Percentiles rank a stretch among this genome's conserved stretches.
These are phyloP conservation scores for Spinacia oleracea DNA, from an alignment of 179 eudicot species.

Conservation along the genomic window DNA sequence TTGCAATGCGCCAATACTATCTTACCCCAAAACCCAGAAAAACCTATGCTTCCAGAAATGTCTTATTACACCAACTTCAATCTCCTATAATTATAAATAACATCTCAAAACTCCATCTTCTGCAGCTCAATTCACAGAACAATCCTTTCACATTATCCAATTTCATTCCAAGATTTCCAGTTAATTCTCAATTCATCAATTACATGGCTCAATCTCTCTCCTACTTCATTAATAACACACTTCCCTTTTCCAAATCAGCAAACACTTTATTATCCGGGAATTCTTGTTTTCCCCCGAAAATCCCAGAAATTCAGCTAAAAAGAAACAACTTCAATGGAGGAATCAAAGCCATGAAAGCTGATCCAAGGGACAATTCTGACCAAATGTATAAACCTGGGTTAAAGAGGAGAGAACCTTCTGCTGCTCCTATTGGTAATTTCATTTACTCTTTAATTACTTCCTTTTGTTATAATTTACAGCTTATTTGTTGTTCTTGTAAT, in stretches of 20 bases:
- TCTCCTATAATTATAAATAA: not conserved
- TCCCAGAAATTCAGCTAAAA: not conserved
- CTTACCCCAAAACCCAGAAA: not conserved
- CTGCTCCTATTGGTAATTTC: slow-evolving; percentile 53
- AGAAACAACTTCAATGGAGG: not conserved
- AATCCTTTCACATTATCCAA: not conserved
- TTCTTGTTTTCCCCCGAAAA: not conserved
- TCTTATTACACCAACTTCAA: not conserved
- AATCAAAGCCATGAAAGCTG: slow-evolving; percentile 38
- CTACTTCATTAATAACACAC: slow-evolving; percentile 1
- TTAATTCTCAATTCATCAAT: too few relatives aligned
- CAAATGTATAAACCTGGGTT: slow-evolving; percentile 43
- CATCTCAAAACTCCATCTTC: not conserved
- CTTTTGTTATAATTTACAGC: not conserved
- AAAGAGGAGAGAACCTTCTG: slow-evolving; percentile 33
- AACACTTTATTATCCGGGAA: not conserved
- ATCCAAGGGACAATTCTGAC: slow-evolving; percentile 43
- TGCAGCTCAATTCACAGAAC: not conserved
- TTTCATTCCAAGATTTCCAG: not conserved
- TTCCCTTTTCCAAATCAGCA: slow-evolving; percentile 10
- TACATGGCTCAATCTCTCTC: slow-evolving; percentile 26
- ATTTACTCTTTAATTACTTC: too few relatives aligned
- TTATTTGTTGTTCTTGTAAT: not conserved
- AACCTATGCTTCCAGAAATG: not conserved
- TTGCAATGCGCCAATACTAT: not conserved